A percentile compares a stretch with the other conserved stretches of the same genome.
phyloP scores from a whole-genome alignment of 176 grass and related monocot genomes.

The Poa annua region DNA sequence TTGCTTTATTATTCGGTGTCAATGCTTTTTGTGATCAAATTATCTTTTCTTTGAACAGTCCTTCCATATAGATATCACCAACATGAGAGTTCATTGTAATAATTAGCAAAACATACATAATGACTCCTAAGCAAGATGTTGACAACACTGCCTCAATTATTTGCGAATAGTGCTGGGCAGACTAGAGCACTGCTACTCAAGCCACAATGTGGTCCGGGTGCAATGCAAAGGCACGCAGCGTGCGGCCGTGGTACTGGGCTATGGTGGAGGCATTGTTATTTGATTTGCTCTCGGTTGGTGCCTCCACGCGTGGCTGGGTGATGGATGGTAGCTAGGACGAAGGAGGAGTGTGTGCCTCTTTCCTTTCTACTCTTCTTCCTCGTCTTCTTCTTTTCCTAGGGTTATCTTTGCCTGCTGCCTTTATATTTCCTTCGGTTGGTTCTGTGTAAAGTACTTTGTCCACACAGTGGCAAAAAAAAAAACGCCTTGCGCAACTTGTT shows the following conservation, averaged over 20 bases:
- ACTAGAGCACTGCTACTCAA: background rate
- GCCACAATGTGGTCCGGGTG: background rate
- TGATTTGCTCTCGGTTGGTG: conserved; percentile 13
- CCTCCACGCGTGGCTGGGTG: background rate
- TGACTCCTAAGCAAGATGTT: background rate
- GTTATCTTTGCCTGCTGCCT: background rate
- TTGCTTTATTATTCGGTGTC: too few species aligned
- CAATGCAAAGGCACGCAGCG: background rate
- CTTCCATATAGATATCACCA: background rate
- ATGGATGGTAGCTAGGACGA: background rate
- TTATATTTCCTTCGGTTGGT: background rate
- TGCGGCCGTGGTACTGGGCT: too few species aligned
- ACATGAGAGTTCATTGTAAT: too few species aligned
- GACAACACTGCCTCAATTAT: background rate
- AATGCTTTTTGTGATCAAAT: background rate
- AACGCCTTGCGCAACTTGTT: too few species aligned
- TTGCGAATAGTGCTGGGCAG: background rate
- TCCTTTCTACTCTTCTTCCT: background rate
- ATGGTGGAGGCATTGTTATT: background rate
- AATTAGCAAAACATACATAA: background rate
- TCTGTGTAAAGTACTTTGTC: too few species aligned
- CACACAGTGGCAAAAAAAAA: too few species aligned
- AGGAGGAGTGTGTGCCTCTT: background rate
- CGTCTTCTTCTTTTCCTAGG: background rate
- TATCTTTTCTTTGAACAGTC: background rate